Percentiles rank a stretch among this genome's conserved stretches.
These are phyloP conservation scores for Chalaropsis thielavioides DNA, from an alignment of 2,329 filamentous ascomycete species.

Conservation along the genomic window DNA sequence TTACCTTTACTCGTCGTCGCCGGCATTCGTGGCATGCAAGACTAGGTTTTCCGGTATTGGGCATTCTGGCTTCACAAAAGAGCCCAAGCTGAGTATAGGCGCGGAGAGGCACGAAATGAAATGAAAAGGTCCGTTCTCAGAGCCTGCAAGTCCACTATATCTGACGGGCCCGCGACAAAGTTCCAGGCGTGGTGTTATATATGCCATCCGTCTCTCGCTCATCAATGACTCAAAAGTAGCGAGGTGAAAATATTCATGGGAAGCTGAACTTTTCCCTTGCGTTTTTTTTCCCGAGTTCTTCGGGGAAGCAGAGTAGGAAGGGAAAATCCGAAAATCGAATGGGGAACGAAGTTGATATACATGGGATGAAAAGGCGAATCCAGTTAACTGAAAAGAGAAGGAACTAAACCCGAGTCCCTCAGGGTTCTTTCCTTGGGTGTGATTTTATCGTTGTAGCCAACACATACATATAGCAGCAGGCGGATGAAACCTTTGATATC, in stretches of 20 bases:
- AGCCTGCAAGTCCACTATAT: not conserved
- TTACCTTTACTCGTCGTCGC: slow-evolving; percentile 12
- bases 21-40: slow-evolving; percentile 17
- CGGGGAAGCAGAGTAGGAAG: not conserved
- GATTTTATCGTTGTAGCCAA: not conserved
- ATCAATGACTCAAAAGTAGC: not conserved
- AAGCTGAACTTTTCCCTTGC: too few relatives aligned
- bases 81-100: not conserved
- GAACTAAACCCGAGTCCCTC: not conserved
- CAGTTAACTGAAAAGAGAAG: not conserved
- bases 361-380: not conserved
- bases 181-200: not conserved
- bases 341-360: not conserved
- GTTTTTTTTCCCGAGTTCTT: not conserved
- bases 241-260: not conserved
- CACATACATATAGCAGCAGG: not conserved
- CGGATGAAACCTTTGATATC: not conserved
- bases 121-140: not conserved
- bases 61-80: slow-evolving; percentile 6
- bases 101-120: not conserved
- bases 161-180: not conserved
- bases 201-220: not conserved
- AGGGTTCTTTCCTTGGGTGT: not conserved
- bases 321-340: not conserved
- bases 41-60: slow-evolving; percentile 17